Base-by-base conservation (phyloP, 2,329 filamentous ascomycete genomes). In the Scleromitrula shiraiana region DNA sequence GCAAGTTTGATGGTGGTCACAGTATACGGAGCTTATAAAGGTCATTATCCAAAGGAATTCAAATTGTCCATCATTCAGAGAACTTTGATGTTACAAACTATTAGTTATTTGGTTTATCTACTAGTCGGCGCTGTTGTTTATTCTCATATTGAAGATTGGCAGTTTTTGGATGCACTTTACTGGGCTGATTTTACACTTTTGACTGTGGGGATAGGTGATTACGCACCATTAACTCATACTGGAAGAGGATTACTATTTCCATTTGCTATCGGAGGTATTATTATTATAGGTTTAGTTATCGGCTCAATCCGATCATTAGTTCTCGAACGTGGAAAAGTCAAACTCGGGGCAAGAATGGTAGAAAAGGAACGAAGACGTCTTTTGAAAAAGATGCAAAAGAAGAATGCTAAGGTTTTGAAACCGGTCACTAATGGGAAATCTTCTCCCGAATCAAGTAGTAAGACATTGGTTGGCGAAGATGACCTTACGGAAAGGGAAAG, bases 41-140 rank as follows among this genome's bases (percentile, higher is more conserved):
- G 72, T 2, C 84, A 87, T 56, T 95, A 95, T 59, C 75, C 76
- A 6, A 83, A 87, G 56, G 82, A 88, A 59, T 95, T 95, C 56
- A 71, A 76, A 56, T 72, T 95, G 20, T 90, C 85, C 0, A 78
- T 82, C 45, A 84, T 83, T 52, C 90, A 96, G 65, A 78, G 90
- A 8, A 95, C 88, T 0, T 70, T 96, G 19, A 95, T 96, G 72
- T 68, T 95, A 23, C 90, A 96, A 66, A 95, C 88, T 1, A 94
- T 94, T 66, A 70, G 85, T 47, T 87, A 94, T 61, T 82, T 95
- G 43, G 68, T 87, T 40, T 95, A 93, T 71, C 70, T 96, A 0
- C 80, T 86, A 0, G 67, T 88, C 2, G 90, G 90, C 1, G 88
- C 83, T 0, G 76, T 82, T 0, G 68, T 95, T 0, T 95, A 93